phyloP scores from a whole-genome alignment of 2,329 filamentous ascomycete species.

The Aspergillus pseudotamarii region DNA sequence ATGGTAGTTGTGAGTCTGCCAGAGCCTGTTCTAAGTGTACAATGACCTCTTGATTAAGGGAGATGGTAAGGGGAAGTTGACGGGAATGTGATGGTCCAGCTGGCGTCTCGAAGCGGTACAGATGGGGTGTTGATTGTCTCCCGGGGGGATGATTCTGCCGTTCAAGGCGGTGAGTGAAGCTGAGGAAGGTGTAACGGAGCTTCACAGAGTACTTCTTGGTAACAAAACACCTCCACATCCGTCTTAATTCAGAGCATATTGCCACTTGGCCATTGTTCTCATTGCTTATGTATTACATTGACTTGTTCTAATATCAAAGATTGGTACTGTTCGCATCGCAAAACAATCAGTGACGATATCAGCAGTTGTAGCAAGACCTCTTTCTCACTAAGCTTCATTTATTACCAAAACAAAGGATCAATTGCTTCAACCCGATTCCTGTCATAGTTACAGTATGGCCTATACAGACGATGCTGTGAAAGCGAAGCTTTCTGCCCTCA shows the following conservation, averaged over 20 bases:
- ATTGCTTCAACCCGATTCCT: not conserved
- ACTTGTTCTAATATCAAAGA: not conserved
- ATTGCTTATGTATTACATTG: not conserved
- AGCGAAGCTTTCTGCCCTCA: slow-evolving; percentile 90
- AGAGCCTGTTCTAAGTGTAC: not conserved
- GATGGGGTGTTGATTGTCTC: slow-evolving; percentile 12
- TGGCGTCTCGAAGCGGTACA: slow-evolving; percentile 20
- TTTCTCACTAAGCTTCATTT: not conserved
- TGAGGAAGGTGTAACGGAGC: slow-evolving; percentile 13
- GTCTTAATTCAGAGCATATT: not conserved
- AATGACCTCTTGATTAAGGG: slow-evolving; percentile 12
- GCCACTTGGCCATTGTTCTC: not conserved
- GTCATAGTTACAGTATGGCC: slow-evolving; percentile 63
- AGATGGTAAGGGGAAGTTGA: slow-evolving; percentile 11
- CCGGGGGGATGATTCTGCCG: slow-evolving; percentile 23
- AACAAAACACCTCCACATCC: not conserved
- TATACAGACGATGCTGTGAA: slow-evolving; percentile 95
- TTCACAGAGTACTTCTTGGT: slow-evolving; percentile 2
- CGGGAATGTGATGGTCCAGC: slow-evolving; percentile 22
- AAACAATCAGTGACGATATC: not conserved
- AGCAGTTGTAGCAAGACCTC: not conserved
- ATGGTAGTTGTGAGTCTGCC: slow-evolving; percentile 48
- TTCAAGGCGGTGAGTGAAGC: slow-evolving; percentile 21
- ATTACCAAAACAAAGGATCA: not conserved
- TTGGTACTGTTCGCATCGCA: not conserved